Base-by-base conservation (phyloP, 371 early-diverging fungal genomes). In the Chytridium lagenaria region DNA sequence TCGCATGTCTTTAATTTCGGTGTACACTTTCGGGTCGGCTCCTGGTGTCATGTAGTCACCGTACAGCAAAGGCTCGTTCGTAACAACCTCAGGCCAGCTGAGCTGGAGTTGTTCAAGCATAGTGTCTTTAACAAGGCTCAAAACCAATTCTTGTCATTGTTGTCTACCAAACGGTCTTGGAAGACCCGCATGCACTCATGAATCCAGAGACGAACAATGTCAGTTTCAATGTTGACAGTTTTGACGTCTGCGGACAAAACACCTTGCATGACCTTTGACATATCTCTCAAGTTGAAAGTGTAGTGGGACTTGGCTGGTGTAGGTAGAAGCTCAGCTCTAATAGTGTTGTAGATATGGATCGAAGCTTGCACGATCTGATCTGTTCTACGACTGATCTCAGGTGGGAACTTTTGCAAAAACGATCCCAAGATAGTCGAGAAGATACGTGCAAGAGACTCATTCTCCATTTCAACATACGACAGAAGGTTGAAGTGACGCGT, bases 231-330 rank as follows among this genome's bases (percentile, higher is more conserved):
- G 33, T 71, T 70, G 50, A 86, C 80, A 0, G 87, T 84, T 57
- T 83, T 84, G 10, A 63, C 38, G 38, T 85, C 87, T 7, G 85
- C 88, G 15, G 78, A 77, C 2, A 87, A 71, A 33, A 88, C 76
- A 0, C 89, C 89, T 50, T 85, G 80, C n/a, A 88, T 74, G 5
- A 88, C 86, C 71, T 88, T 87, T 19, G 88, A 76, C 50, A 88
- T 67, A 83, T 88, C 89, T 61, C 89, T 79, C 76, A 88, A 67
- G 70, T 88, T 88, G 77, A 86, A 88, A 0, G 89, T 88, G 69
- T 88, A 88, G 73, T 88, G 89, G 16, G 87, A 85, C 51, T 88
- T 88, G 26, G 85, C 80, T 0, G 89, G 89, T 0, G 89, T 88
- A 3, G 89, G 89, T 0, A 88, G 77, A 1, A 86, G 80, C 70